Base-by-base conservation (phyloP, 2,329 filamentous ascomycete genomes). In the Epichloe bromicola region DNA sequence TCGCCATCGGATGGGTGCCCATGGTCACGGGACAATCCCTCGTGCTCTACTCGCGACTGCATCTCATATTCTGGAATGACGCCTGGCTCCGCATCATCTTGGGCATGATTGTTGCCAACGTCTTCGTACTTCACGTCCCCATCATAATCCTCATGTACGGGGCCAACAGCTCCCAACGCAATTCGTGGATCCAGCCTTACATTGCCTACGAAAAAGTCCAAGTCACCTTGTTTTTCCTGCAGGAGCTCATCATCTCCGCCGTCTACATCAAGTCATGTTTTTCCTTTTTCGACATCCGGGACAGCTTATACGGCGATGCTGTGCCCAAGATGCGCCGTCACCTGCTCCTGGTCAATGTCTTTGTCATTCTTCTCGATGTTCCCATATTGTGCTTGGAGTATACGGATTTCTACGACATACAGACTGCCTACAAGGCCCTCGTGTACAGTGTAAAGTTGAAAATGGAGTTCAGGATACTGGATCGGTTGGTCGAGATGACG, bases 1-100 rank as follows among this genome's bases (percentile, higher is more conserved):
- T 59, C 19, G 57, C 57, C 14, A 42, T 56, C 5, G 60, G 59
- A 14, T 64, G 63, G 62, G 55, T 59, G 4, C 56, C 52, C 2
- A 79, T 82, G 75, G 72, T 82, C 0, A 79, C 77, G 3, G 79
- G 79, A 0, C 77, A 82, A 58, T 74, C 74, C 0, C 56, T 82
- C 7, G 79, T 83, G 1, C 66, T 83, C 2, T 83, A 79, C 65
- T 82, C 78, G 2, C 73, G 80, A 2, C 70, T 83, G 0, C 78
- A 82, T 58, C 68, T 83, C 3, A 70, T 83, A 14, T 65, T 78
- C 3, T 70, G 70, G 17, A 74, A 78, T 67, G 49, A 69, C 4
- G 62, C 63, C 2, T 62, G 73, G 8, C 66, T 82, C 1, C 69
- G 68, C 3, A 67, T 69, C 8, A 72, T 79, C 0, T 67, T 80